Conservation (phyloP, 2,329 filamentous ascomycete species). For the Cadophora luteo-olivacea region DNA sequence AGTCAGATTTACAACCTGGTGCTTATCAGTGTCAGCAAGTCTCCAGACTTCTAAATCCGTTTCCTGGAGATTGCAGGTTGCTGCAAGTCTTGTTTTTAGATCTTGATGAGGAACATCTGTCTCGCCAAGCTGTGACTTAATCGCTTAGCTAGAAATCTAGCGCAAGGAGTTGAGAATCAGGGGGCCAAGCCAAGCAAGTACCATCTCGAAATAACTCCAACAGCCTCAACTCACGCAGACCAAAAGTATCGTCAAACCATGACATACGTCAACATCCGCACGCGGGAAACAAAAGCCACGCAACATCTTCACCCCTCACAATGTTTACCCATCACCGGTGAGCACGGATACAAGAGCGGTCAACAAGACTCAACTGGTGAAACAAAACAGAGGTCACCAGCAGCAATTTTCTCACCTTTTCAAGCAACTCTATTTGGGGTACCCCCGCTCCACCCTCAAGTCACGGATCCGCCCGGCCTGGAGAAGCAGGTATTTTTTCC, state of each 20-base stretch:
- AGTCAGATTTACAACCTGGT: not conserved
- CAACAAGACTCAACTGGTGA: constrained; percentile 27
- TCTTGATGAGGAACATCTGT: constrained; percentile 1
- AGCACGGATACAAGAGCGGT: constrained; percentile 27
- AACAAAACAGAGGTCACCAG: constrained; percentile 25
- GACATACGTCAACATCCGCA: constrained; percentile 7
- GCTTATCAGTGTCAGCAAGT: constrained; percentile 10
- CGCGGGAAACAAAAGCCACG: constrained; percentile 21
- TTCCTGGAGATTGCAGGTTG: constrained; percentile 12
- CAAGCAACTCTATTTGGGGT: constrained; percentile 21
- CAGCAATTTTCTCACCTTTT: constrained; percentile 1
- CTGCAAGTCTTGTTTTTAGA: constrained; percentile 1
- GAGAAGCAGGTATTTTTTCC: constrained; percentile 9
- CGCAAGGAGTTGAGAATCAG: constrained; percentile 9
- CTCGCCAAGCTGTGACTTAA: not conserved
- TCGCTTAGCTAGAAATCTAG: not conserved
- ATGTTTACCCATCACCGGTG: constrained; percentile 5
- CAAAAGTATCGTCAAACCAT: constrained; percentile 15
- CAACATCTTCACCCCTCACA: constrained; percentile 10
- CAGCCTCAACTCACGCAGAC: not conserved
- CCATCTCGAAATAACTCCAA: constrained; percentile 13
- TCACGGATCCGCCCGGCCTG: not conserved
- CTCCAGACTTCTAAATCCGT: constrained; percentile 12
- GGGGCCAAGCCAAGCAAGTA: not conserved
- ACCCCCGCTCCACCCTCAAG: constrained; percentile 17